Base-by-base conservation (phyloP, 805 yeast genomes). In the Pichia manshurica region DNA sequence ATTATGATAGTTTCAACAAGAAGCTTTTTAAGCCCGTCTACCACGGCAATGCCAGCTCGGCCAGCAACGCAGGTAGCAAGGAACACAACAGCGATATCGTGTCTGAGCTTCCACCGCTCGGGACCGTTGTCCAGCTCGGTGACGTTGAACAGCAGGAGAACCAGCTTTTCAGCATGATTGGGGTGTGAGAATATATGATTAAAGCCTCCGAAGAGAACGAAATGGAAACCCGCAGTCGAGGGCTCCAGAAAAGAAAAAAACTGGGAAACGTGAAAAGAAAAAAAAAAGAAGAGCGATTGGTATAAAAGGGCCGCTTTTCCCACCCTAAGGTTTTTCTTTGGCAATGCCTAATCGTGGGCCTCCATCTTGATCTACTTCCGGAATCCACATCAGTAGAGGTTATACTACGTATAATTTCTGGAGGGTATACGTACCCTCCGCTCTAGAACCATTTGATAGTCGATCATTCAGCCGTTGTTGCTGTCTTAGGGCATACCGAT, bases 321-420 rank as follows among this genome's bases (percentile, higher is more conserved):
- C 44, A 12, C 7, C 39, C 31, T 31, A 20, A n/a, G 21, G 13
- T 25, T 19, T 12, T 23, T 33, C 32, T 33, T 13, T 13, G 10
- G 29, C 29, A 7, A 8, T 25, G 10, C 36, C 36, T 13, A 17
- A n/a, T 33, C 36, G 20, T n/a, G 12, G 20, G 12, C 36, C 9
- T 13, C 36, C 36, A 33, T 41, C 25, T 45, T 53, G 48, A 50
- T 48, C 64, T 61, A 58, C 57, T 66, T 53, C 56, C 60, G 59
- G 59, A 61, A 50, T 33, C 56, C 55, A 75, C 86, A 81, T 81
- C 84, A 79, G 87, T 81, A 81, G 87, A 78, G 86, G 86, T 79
- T 81, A 79, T 80, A 78, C 86, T 81, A 77, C n/a, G 32, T 74
- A 72, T 71, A 63, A 74, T 80, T 54, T 53, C 51, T 33, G 48